Evolutionary conservation across 148 eudicot species (phyloP).

Genomic region (Spergularia bocconei): DNA sequence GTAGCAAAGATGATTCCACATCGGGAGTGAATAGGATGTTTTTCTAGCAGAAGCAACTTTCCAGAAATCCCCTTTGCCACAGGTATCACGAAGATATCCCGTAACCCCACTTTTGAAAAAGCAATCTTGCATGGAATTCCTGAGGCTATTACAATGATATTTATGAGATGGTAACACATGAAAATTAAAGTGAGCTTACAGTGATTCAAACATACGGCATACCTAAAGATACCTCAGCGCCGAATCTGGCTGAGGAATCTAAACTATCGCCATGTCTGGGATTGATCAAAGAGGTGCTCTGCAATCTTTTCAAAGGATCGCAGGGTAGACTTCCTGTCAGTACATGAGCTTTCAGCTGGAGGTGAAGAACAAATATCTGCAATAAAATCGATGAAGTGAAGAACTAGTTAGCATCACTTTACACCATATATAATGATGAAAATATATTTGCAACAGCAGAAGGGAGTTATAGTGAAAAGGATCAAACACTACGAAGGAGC

Average conservation of each 20-base stretch:
- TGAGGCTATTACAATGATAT: slow-evolving; percentile 30
- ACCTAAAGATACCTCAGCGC: slow-evolving; percentile 51
- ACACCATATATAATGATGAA: no score
- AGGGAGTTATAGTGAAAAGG: no score
- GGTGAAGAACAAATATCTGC: slow-evolving; percentile 52
- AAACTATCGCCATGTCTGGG: slow-evolving; percentile 35
- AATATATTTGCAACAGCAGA: no score
- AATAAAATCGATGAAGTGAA: neutral
- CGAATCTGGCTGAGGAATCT: slow-evolving; percentile 49
- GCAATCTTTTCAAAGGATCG: slow-evolving; percentile 28
- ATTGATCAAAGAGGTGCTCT: slow-evolving; percentile 32
- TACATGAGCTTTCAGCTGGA: slow-evolving; percentile 46
- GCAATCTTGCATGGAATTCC: slow-evolving; percentile 54
- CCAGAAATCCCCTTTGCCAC: slow-evolving; percentile 41
- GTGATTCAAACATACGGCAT: slow-evolving; percentile 23
- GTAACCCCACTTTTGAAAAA: slow-evolving; percentile 42
- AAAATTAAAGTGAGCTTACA: neutral
- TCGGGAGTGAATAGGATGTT: slow-evolving; percentile 50
- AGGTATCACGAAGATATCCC: slow-evolving; percentile 52
- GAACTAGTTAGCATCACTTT: neutral
- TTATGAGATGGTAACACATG: slow-evolving; percentile 6
- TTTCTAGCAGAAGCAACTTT: slow-evolving; percentile 51
- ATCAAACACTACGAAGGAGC: no score
- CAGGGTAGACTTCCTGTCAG: slow-evolving; percentile 33
- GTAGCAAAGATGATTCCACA: slow-evolving; percentile 44